phyloP scores from a whole-genome alignment of 106 monocot species.

The Dendrobium nobile region DNA sequence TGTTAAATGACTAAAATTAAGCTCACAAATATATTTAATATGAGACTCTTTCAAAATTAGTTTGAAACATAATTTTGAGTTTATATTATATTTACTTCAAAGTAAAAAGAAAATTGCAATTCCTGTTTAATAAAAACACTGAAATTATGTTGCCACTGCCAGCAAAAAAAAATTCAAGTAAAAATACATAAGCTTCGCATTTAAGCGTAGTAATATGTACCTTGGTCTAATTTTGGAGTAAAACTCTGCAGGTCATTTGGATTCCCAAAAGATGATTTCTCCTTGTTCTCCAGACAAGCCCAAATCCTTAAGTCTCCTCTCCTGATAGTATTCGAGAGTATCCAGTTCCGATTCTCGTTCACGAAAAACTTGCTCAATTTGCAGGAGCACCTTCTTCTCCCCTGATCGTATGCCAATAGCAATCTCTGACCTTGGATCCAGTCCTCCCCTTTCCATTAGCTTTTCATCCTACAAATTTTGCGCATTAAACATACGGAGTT shows the following conservation, averaged over 20 bases:
- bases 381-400: slow-evolving; percentile 79
- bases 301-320: slow-evolving; percentile 80
- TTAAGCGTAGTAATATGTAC: not conserved
- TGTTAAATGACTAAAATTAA: too few relatives aligned
- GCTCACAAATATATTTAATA: too few relatives aligned
- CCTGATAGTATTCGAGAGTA: slow-evolving; percentile 86
- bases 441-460: slow-evolving; percentile 31
- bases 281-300: slow-evolving; percentile 76
- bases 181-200: not conserved
- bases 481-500: not conserved
- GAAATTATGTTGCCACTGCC: too few relatives aligned
- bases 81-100: too few relatives aligned
- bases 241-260: slow-evolving; percentile 4
- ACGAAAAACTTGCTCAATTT: slow-evolving; percentile 54
- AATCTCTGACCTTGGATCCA: slow-evolving; percentile 39
- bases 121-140: too few relatives aligned
- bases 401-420: slow-evolving; percentile 62
- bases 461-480: slow-evolving; percentile 53
- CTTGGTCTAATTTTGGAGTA: not conserved
- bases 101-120: too few relatives aligned
- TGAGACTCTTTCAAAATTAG: too few relatives aligned
- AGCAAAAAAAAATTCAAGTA: too few relatives aligned
- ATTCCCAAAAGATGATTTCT: slow-evolving; percentile 96
- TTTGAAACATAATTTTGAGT: too few relatives aligned
- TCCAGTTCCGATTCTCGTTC: slow-evolving; percentile 69